These are phyloP conservation scores for Phytophthora cactorum DNA, from an alignment of 352 stramenopile species.

Conservation along the genomic window DNA sequence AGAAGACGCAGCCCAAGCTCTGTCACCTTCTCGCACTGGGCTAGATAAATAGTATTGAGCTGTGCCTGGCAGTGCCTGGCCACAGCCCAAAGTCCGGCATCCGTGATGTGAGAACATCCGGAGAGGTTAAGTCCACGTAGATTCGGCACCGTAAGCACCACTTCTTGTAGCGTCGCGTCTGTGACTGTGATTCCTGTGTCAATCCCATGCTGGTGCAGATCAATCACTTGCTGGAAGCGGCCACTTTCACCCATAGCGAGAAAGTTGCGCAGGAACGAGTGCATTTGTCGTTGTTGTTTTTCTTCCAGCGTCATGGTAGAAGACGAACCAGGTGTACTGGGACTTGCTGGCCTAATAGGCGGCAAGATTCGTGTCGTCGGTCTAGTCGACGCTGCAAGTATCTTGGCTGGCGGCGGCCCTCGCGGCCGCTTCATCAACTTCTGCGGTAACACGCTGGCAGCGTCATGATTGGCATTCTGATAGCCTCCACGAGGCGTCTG, in stretches of 20 bases:
- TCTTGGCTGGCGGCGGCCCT: slow-evolving; percentile 20
- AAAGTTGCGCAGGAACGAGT: slow-evolving; percentile 93
- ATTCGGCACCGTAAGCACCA: slow-evolving; percentile 74
- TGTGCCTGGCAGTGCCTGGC: slow-evolving; percentile 69
- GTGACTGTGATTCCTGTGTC: slow-evolving; percentile 89
- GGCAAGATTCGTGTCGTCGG: slow-evolving; percentile 16
- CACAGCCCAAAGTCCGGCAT: slow-evolving; percentile 89
- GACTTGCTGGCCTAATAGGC: slow-evolving; percentile 30
- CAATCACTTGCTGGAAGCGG: slow-evolving; percentile 74
- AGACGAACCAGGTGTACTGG: background rate
- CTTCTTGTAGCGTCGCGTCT: slow-evolving; percentile 92
- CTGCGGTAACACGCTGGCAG: slow-evolving; percentile 7
- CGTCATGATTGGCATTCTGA: slow-evolving; percentile 8
- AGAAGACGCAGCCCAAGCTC: slow-evolving; percentile 90
- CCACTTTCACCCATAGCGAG: slow-evolving; percentile 74
- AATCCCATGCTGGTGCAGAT: slow-evolving; percentile 87
- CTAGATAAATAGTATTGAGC: slow-evolving; percentile 82
- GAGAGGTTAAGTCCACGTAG: slow-evolving; percentile 73
- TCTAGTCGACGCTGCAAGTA: slow-evolving; percentile 1
- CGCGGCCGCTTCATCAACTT: slow-evolving; percentile 48
- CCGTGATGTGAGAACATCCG: slow-evolving; percentile 80
- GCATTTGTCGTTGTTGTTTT: slow-evolving; percentile 79
- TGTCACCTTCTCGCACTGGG: slow-evolving; percentile 81
- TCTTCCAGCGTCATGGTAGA: slow-evolving; percentile 55
- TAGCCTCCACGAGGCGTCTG: slow-evolving; percentile 9